phyloP scores from a whole-genome alignment of 78 protist species.

The Dictyostelium brefeldianum region DNA sequence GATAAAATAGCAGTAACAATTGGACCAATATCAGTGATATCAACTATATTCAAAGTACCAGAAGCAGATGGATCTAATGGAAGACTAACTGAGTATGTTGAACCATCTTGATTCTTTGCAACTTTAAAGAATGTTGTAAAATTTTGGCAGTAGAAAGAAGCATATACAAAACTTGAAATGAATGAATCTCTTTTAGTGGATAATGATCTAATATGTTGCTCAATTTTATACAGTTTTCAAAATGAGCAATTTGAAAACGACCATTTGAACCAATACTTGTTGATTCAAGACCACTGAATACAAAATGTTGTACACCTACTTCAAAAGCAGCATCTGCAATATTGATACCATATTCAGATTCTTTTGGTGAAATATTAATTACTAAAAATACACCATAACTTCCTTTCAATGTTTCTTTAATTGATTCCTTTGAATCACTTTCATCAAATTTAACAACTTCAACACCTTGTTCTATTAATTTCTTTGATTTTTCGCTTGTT shows the following conservation, averaged over 20 bases:
- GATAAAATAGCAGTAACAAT: not conserved
- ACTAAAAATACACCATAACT: no score
- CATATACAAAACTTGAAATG: not conserved
- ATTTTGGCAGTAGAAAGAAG: slow-evolving; percentile 14
- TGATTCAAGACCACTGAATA: slow-evolving; percentile 2
- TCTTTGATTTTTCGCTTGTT: no score
- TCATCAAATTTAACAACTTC: no score
- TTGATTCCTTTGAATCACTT: no score
- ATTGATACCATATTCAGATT: no score
- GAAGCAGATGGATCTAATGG: not conserved
- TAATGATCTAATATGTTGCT: not conserved
- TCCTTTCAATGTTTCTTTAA: no score
- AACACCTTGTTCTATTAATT: no score
- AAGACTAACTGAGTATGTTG: not conserved
- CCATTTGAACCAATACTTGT: slow-evolving; percentile 5
- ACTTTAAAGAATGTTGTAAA: not conserved
- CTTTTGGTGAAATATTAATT: no score
- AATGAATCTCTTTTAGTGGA: not conserved
- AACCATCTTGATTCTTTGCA: not conserved
- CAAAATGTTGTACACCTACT: slow-evolving; percentile 22
- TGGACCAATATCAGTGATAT: not conserved
- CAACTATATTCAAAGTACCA: slow-evolving; percentile 9
- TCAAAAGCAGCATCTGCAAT: no score
- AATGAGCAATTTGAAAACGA: not conserved
- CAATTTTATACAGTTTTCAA: slow-evolving; percentile 5